phyloP scores from a whole-genome alignment of 2,329 filamentous ascomycete genomes.

The Pseudodiploospora longispora region DNA sequence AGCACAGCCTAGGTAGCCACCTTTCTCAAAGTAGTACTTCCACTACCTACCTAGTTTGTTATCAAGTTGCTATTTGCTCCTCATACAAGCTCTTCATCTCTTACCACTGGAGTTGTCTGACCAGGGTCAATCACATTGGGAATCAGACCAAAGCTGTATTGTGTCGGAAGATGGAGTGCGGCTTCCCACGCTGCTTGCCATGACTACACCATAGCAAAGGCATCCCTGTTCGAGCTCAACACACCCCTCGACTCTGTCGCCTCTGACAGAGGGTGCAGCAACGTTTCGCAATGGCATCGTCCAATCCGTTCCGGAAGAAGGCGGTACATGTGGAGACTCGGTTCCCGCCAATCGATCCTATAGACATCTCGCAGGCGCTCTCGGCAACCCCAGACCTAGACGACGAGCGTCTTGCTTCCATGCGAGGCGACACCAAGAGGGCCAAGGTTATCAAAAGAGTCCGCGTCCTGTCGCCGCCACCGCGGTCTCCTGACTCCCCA shows the following conservation, averaged over 20 bases:
- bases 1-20: too few species aligned
- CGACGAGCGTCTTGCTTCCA: constrained; percentile 1
- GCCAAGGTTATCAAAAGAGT: constrained; percentile 58
- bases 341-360: constrained; percentile 8
- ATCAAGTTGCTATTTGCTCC: too few species aligned
- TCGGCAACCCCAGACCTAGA: constrained; percentile 7
- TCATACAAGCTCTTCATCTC: too few species aligned
- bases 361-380: constrained; percentile 11
- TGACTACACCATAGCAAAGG: constrained; percentile 3
- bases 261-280: not conserved
- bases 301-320: constrained; percentile 18
- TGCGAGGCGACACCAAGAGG: constrained; percentile 22
- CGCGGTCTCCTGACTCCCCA: constrained; percentile 47
- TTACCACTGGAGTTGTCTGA: too few species aligned
- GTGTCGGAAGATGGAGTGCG: constrained; percentile 6
- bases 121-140: too few species aligned
- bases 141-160: too few species aligned
- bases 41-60: too few species aligned
- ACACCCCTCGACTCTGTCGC: not conserved
- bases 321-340: constrained; percentile 6
- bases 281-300: constrained; percentile 10
- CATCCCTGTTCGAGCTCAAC: not conserved
- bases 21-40: too few species aligned
- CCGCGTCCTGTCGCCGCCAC: constrained; percentile 56
- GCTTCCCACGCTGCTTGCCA: constrained; percentile 4